A percentile compares a stretch with the other conserved stretches of the same genome.
phyloP scores from a whole-genome alignment of 495 filamentous ascomycete species.

The Beverwykella pulmonaria region DNA sequence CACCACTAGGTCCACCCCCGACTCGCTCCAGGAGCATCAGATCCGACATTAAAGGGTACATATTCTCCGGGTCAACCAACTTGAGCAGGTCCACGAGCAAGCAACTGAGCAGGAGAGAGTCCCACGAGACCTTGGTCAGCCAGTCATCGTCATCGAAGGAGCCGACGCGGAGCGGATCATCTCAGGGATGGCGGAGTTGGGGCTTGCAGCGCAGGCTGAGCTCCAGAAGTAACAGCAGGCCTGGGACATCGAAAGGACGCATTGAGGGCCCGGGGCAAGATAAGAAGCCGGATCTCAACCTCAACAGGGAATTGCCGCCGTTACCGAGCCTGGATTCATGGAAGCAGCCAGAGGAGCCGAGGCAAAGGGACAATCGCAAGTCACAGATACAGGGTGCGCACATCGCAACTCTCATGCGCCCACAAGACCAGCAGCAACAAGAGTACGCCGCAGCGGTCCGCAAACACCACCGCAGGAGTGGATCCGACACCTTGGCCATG shows the following conservation, averaged over 20 bases:
- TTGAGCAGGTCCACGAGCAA: slow-evolving; percentile 20
- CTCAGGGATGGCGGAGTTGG: slow-evolving; percentile 42
- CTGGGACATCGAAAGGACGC: slow-evolving; percentile 29
- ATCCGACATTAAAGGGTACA: slow-evolving; percentile 40
- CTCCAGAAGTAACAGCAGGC: slow-evolving; percentile 34
- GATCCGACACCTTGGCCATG: slow-evolving; percentile 34
- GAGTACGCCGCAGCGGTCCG: slow-evolving; percentile 32
- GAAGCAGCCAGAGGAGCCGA: slow-evolving; percentile 28
- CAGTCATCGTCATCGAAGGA: slow-evolving; percentile 1
- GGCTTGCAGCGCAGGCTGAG: slow-evolving; percentile 37
- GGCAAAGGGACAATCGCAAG: slow-evolving; percentile 26
- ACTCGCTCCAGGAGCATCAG: slow-evolving; percentile 40
- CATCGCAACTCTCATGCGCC: slow-evolving; percentile 42
- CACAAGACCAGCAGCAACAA: slow-evolving; percentile 28
- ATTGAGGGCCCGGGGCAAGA: slow-evolving; percentile 24
- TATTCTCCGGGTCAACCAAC: slow-evolving; percentile 35
- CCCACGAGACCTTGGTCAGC: slow-evolving; percentile 3
- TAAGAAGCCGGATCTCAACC: slow-evolving; percentile 40
- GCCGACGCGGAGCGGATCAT: slow-evolving; percentile 22
- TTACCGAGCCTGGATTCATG: slow-evolving; percentile 48
- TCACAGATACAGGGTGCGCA: slow-evolving; percentile 27
- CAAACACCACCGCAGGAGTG: slow-evolving; percentile 34
- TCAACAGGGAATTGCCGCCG: slow-evolving; percentile 50
- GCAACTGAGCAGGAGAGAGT: slow-evolving; percentile 6
- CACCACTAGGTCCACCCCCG: slow-evolving; percentile 17